Base-by-base conservation (phyloP, 805 yeast genomes). In the Clavispora vitiphila region DNA sequence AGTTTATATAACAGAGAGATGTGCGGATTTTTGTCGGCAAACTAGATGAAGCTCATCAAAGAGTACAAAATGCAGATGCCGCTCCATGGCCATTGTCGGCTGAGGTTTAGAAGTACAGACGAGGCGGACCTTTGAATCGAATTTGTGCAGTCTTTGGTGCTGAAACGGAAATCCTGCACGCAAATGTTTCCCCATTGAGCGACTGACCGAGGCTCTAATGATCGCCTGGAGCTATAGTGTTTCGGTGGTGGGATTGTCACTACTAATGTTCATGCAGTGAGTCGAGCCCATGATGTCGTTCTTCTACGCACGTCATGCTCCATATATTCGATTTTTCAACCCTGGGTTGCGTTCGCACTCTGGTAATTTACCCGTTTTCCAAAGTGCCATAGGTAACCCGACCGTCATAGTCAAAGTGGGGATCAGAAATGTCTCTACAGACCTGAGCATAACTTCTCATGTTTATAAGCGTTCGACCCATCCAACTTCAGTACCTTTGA, bases 401-500 rank as follows among this genome's bases (percentile, higher is more conserved):
- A 19, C 19, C 20, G 20, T 20, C 2, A 29, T 29, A 29, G 32
- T n/a, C 5, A 15, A 12, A 8, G 11, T 8, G 11, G 32, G 10
- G 5, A n/a, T 10, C 12, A 8, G 32, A 15, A 3, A 12, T 2
- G 20, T 15, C 16, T 29, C 32, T 5, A 29, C 32, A 4, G 19
- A 9, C 10, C 34, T 20, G 20, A 12, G 25, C 11, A 10, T 16
- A 16, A 29, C 10, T 16, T 12, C 32, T 16, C 19, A 29, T 20
- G 31, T 35, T 18, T 78, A 77, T 50, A 72, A 62, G 44, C 56
- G 80, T 20, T 71, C 87, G 0, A 79, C 82, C 0, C 78, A 83
- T 19, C 90, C 90, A 1, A 71, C 82, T 0, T 86, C 87, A 0
- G 73, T 82, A 0, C 87, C 89, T 0, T 46, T 83, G 6, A 58